Base-by-base conservation (phyloP, 208 protist species). In the Porcisia hertigi region DNA sequence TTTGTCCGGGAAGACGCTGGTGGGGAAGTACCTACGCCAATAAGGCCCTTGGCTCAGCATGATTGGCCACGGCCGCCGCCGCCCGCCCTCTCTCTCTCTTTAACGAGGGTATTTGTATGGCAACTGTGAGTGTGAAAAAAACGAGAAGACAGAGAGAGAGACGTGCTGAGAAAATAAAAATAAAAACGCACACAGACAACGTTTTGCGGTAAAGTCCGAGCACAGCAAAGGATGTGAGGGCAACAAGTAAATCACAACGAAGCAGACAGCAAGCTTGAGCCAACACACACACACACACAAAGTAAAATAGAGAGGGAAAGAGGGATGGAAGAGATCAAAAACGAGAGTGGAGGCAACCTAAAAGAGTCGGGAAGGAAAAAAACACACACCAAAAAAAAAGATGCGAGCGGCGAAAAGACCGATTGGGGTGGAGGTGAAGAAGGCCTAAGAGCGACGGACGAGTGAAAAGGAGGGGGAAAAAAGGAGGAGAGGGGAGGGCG, bases 1-100 rank as follows among this genome's bases (percentile, higher is more conserved):
- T 67, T 72, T 80, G 36, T 85, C 75, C 0, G 83, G 58, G 36
- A 84, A 80, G 12, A 87, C 49, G 58, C 66, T 81, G 34, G 67
- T 6, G 3, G 85, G 79, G 43, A 88, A 76, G 53, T 69, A 79
- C 58, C 62, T 69, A 52, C 76, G 59, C 79, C 80, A 91, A 30
- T 66, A 77, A 0, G 77, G 70, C 36, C 67, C 69, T 30, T 73
- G 70, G 11, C 39, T 73, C 0, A 67, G 71, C 86, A 89, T 86
- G 59, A 41, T 64, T 47, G 39, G 36, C 16, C 47, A 52, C 11
- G 47, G 47, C 47, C 8, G 47, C 47, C 8, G 47, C 47, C 47
- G 0, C 47, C 5, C 47, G 11, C 47, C 47, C 47, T 5, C 47
- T 14, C 47, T 5, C 8, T 5, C 11, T 5, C 47, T 0, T 0